Conservation (phyloP, 352 stramenopile genomes). For the Phytophthora agathidicida region DNA sequence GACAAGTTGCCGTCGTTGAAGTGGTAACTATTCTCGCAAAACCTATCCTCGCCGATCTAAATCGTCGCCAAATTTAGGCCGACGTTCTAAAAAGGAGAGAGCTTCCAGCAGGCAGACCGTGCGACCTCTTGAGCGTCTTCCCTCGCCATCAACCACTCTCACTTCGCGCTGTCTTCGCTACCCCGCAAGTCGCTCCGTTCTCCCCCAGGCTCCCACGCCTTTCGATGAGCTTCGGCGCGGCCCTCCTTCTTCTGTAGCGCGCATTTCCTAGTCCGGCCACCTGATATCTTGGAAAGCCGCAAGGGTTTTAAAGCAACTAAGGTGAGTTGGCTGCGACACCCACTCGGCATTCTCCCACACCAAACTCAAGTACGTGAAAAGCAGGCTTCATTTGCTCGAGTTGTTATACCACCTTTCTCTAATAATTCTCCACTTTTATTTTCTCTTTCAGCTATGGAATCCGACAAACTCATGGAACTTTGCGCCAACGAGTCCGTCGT, state of each 20-base stretch:
- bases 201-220: too few relatives aligned
- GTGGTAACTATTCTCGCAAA: constrained; percentile 3
- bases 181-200: constrained; percentile 1
- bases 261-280: constrained; percentile 3
- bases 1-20: constrained; percentile 4
- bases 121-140: constrained; percentile 26
- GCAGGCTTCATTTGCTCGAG: neutral
- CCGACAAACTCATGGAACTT: constrained; percentile 22
- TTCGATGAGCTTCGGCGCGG: constrained; percentile 14
- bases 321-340: constrained; percentile 22
- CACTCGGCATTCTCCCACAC: constrained; percentile 26
- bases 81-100: constrained; percentile 29
- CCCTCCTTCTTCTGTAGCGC: neutral
- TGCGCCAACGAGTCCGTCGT: constrained; percentile 17
- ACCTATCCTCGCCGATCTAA: constrained; percentile 14
- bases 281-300: constrained; percentile 38
- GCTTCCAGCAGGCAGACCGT: neutral
- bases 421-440: constrained; percentile 3
- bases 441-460: constrained; percentile 13
- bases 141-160: neutral
- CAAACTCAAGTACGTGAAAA: neutral
- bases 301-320: constrained; percentile 9
- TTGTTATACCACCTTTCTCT: too few relatives aligned
- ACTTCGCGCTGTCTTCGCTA: constrained; percentile 5
- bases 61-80: constrained; percentile 25